Evolutionary conservation across 2,329 filamentous ascomycete species (phyloP).

Genomic region (Cyphellophora attinorum): DNA sequence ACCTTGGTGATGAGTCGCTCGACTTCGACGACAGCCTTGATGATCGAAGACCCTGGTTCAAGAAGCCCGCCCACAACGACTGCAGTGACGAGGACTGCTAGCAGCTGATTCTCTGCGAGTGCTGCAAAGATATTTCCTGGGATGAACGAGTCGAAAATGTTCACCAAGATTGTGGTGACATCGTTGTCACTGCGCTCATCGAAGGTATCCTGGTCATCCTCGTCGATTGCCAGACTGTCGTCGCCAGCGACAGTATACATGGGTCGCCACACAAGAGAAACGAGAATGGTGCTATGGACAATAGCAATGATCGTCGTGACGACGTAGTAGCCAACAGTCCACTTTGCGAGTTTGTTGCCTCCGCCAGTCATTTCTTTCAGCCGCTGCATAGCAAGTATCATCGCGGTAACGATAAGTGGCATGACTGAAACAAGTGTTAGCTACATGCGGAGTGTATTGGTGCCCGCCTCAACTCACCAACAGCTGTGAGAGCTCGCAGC

Average conservation of each 20-base stretch:
- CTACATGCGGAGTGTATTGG: neutral
- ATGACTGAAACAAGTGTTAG: conserved; percentile 28
- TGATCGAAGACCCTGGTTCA: conserved; percentile 29
- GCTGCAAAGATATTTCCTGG: conserved; percentile 40
- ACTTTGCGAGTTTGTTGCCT: conserved; percentile 36
- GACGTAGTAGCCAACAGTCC: conserved; percentile 43
- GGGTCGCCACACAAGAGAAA: conserved; percentile 35
- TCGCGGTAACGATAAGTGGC: conserved; percentile 43
- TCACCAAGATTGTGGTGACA: conserved; percentile 35
- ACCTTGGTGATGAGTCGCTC: conserved; percentile 38
- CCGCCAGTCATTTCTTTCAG: conserved; percentile 37
- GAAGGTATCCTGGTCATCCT: conserved; percentile 20
- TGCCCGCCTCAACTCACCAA: conserved; percentile 28
- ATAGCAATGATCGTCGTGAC: conserved; percentile 42
- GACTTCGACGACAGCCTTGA: conserved; percentile 37
- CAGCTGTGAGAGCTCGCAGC: conserved; percentile 40
- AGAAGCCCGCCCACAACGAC: conserved; percentile 40
- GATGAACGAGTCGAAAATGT: conserved; percentile 42
- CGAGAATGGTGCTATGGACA: conserved; percentile 36
- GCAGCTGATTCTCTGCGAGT: conserved; percentile 37
- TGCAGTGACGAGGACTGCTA: conserved; percentile 38
- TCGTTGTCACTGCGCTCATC: conserved; percentile 25
- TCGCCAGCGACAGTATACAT: conserved; percentile 5
- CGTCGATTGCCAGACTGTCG: conserved; percentile 30
- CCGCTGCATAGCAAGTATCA: conserved; percentile 42